Conservation (phyloP, 345 rosid species). For the Eucalyptus sideroxylon region DNA sequence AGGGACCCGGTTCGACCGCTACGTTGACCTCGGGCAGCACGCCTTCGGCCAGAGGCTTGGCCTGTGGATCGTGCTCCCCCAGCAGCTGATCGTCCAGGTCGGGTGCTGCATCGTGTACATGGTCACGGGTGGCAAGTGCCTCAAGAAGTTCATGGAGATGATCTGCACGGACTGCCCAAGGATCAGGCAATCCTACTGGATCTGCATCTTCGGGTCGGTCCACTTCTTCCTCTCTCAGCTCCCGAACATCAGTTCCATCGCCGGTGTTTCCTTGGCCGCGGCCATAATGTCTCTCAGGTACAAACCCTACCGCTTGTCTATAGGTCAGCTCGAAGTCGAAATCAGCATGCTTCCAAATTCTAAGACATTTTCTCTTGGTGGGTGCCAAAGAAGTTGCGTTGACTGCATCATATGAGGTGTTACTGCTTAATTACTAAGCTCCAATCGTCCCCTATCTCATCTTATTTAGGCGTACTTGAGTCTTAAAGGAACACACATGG, state of each 20-base stretch:
- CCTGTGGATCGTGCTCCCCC: conserved; percentile 84
- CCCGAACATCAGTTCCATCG: conserved; percentile 86
- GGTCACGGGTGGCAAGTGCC: conserved; percentile 92
- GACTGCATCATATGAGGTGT: background rate
- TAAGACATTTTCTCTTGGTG: background rate
- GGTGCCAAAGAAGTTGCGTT: background rate
- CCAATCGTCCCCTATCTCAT: background rate
- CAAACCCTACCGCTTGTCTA: background rate
- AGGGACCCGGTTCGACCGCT: conserved; percentile 82
- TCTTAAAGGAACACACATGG: background rate
- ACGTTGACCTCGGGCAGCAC: conserved; percentile 66
- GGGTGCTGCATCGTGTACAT: conserved; percentile 84
- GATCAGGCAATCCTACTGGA: conserved; percentile 79
- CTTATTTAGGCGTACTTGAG: background rate
- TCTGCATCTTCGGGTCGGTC: conserved; percentile 67
- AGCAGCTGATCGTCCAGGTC: conserved; percentile 83
- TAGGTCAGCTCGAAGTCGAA: background rate
- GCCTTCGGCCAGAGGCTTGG: conserved; percentile 80
- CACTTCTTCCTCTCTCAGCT: conserved; percentile 91
- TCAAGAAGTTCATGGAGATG: conserved; percentile 76
- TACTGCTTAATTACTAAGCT: background rate
- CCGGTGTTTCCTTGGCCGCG: conserved; percentile 82
- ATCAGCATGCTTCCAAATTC: background rate
- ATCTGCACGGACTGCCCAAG: conserved; percentile 52
- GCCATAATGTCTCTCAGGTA: conserved; percentile 91